A percentile compares a stretch with the other conserved stretches of the same genome.
These are phyloP conservation scores for Rosa multiflora DNA, from an alignment of 306 rosid species.

Conservation along the genomic window DNA sequence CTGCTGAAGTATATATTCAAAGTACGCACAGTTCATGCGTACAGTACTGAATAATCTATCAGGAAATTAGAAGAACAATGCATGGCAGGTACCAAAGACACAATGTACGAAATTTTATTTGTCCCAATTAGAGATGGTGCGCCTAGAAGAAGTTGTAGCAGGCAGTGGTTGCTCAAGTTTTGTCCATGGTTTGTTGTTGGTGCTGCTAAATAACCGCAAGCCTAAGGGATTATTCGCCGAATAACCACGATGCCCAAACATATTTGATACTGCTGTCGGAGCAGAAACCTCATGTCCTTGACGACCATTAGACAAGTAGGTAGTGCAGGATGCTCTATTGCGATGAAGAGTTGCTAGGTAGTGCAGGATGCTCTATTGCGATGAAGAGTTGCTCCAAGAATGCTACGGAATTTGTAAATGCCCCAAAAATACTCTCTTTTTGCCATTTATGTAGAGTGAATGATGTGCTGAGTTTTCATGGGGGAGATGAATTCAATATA, in stretches of 20 bases:
- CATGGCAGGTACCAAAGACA: background rate
- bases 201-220: slow-evolving; percentile 35
- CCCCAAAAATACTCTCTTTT: slow-evolving; percentile 27
- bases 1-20: background rate
- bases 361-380: background rate
- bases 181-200: slow-evolving; percentile 23
- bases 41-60: background rate
- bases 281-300: slow-evolving; percentile 22
- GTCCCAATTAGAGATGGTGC: slow-evolving; percentile 25
- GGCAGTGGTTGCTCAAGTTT: slow-evolving; percentile 10
- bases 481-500: background rate
- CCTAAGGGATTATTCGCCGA: slow-evolving; percentile 18
- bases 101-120: background rate
- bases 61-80: background rate
- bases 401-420: slow-evolving; percentile 31
- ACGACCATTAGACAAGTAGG: background rate
- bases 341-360: slow-evolving; percentile 1
- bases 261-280: slow-evolving; percentile 1
- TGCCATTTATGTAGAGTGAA: slow-evolving; percentile 22
- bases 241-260: slow-evolving; percentile 14
- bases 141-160: slow-evolving; percentile 5
- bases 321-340: slow-evolving; percentile 1
- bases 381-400: slow-evolving; percentile 28
- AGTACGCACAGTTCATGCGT: background rate
- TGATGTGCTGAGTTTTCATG: background rate